Evolutionary conservation across 164 flowering plant genomes (phyloP).

Genomic region (Stephania yunnanensis): DNA sequence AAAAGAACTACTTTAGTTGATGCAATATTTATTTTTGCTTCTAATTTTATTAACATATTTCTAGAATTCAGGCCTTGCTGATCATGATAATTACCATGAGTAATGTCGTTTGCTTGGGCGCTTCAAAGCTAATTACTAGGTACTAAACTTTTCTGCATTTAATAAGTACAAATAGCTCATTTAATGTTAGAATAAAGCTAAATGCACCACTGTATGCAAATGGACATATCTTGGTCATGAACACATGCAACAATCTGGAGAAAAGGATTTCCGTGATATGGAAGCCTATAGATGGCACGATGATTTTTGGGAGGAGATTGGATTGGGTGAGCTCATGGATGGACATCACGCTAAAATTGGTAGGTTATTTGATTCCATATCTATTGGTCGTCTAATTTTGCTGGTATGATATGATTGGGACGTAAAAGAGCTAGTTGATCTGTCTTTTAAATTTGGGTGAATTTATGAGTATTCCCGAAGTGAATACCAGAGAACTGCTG

Average conservation of each 20-base stretch:
- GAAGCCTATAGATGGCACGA: constrained; percentile 99
- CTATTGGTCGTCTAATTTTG: neutral
- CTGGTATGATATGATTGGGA: neutral
- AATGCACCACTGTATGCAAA: constrained; percentile 98
- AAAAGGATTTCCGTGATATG: constrained; percentile 73
- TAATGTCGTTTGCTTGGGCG: too few relatives aligned
- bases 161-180: too few relatives aligned
- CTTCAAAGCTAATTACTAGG: too few relatives aligned
- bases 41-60: too few relatives aligned
- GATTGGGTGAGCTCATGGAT: constrained; percentile 86
- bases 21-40: too few relatives aligned
- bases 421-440: neutral
- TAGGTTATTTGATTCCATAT: constrained; percentile 22
- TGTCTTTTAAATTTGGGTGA: neutral
- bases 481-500: neutral
- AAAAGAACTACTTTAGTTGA: too few relatives aligned
- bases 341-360: constrained; percentile 98
- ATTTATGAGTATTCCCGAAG: neutral
- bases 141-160: too few relatives aligned
- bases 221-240: constrained; percentile 99
- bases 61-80: too few relatives aligned
- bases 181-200: too few relatives aligned
- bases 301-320: constrained; percentile 97
- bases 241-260: constrained; percentile 70
- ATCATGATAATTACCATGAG: too few relatives aligned